Percentiles rank a stretch among this genome's conserved stretches.
Evolutionary conservation across 768 basidiomycete genomes (phyloP).

Genomic region (Cystobasidiopsis lactophilus): DNA sequence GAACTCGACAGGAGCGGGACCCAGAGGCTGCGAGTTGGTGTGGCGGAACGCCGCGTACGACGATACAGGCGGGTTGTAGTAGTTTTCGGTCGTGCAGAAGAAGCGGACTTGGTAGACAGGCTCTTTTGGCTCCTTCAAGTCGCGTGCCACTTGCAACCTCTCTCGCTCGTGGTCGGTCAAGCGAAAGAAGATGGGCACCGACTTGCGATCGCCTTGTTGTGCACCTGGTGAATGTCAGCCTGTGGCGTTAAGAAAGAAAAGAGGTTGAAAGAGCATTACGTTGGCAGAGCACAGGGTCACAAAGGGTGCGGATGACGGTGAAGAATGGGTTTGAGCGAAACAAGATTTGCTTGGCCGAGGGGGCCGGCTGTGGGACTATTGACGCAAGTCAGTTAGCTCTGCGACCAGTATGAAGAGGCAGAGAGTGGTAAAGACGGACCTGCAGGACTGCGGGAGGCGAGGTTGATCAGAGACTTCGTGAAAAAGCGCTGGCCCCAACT

Average conservation of each 20-base stretch:
- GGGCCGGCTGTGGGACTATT: too few relatives aligned
- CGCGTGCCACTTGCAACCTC: conserved; percentile 35
- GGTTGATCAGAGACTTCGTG: too few relatives aligned
- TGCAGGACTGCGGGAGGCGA: too few relatives aligned
- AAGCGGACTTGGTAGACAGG: conserved; percentile 57
- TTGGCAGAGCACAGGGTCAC: neutral
- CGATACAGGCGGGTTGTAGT: conserved; percentile 38
- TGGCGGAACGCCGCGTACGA: conserved; percentile 31
- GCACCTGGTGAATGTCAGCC: conserved; percentile 43
- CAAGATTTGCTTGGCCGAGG: conserved; percentile 4
- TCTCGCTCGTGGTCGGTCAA: conserved; percentile 41
- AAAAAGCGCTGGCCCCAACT: too few relatives aligned
- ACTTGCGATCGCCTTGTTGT: conserved; percentile 49
- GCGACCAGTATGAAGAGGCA: too few relatives aligned
- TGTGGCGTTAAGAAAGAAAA: neutral
- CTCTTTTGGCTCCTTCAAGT: conserved; percentile 25
- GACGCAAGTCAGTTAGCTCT: too few relatives aligned
- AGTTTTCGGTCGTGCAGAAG: conserved; percentile 59
- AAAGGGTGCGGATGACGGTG: conserved; percentile 12
- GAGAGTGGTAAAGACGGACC: too few relatives aligned
- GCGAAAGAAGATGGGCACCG: conserved; percentile 39
- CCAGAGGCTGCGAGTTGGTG: conserved; percentile 20
- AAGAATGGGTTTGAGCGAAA: conserved; percentile 19
- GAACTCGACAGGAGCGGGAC: conserved; percentile 62
- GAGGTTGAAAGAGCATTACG: neutral